Percentiles rank a stretch among this genome's conserved stretches.
These are phyloP conservation scores for Rhizopogon roseolus DNA, from an alignment of 768 basidiomycete genomes.

Conservation along the genomic window DNA sequence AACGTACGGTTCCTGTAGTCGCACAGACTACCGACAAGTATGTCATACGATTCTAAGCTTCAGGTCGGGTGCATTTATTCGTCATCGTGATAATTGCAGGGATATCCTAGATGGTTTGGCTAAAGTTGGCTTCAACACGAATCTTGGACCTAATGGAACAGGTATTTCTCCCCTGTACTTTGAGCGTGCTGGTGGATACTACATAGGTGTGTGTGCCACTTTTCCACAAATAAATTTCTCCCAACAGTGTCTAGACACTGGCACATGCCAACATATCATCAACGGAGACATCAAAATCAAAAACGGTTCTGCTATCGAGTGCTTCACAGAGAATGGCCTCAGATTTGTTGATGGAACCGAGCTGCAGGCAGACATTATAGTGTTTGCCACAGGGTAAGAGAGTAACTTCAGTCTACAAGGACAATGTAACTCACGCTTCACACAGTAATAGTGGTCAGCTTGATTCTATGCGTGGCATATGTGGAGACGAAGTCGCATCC, in stretches of 20 bases:
- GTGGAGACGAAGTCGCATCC: conserved; percentile 40
- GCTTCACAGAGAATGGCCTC: conserved; percentile 28
- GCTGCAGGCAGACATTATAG: conserved; percentile 26
- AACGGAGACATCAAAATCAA: conserved; percentile 49
- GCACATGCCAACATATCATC: conserved; percentile 39
- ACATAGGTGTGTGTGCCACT: conserved; percentile 26
- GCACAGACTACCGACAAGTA: conserved; percentile 24
- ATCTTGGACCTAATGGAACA: conserved; percentile 28
- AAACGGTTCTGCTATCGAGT: conserved; percentile 30
- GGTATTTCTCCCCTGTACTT: conserved; percentile 27
- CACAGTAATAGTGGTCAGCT: conserved; percentile 43
- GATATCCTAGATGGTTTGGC: conserved; percentile 32
- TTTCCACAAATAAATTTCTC: not conserved
- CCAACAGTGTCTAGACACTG: conserved; percentile 21
- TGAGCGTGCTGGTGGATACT: conserved; percentile 33
- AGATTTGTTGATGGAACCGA: conserved; percentile 24
- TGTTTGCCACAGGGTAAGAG: conserved; percentile 28
- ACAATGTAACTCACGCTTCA: not conserved
- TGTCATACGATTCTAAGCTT: not conserved
- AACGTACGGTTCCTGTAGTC: conserved; percentile 10
- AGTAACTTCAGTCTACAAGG: not conserved
- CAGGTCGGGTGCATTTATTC: not conserved
- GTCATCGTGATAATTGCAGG: conserved; percentile 13
- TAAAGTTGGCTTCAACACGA: conserved; percentile 33
- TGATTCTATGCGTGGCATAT: conserved; percentile 35